A percentile compares a stretch with the other conserved stretches of the same genome.
These are phyloP conservation scores for Mycocentrospora acerina DNA, from an alignment of 2,329 filamentous ascomycete species.

Conservation along the genomic window DNA sequence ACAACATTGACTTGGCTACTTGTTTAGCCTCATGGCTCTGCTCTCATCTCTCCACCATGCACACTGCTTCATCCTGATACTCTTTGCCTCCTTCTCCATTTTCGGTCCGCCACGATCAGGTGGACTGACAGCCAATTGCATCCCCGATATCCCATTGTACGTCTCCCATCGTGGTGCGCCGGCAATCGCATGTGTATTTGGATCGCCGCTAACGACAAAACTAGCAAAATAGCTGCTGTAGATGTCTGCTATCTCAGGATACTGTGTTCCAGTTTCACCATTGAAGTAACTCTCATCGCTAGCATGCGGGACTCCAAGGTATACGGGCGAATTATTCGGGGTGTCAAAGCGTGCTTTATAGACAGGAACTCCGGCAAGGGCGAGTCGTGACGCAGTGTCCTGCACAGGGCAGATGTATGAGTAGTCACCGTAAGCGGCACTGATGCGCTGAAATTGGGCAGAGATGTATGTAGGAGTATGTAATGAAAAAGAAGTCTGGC, in stretches of 20 bases:
- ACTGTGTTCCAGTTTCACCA: conserved; percentile 26
- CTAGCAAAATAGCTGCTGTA: conserved; percentile 41
- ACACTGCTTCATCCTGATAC: conserved; percentile 33
- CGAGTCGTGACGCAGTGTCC: conserved; percentile 30
- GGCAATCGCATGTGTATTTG: conserved; percentile 28
- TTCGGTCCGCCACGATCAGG: conserved; percentile 20
- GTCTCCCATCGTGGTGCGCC: conserved; percentile 31
- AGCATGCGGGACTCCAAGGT: conserved; percentile 36
- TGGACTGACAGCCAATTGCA: conserved; percentile 26
- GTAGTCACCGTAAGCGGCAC: conserved; percentile 44
- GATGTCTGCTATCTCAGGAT: conserved; percentile 30
- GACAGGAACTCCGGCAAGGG: conserved; percentile 25
- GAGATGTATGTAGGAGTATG: conserved; percentile 43
- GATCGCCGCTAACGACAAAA: conserved; percentile 39
- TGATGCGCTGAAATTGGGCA: conserved; percentile 48
- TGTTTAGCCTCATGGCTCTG: conserved; percentile 33
- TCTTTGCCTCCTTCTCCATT: conserved; percentile 28
- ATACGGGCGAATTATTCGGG: conserved; percentile 27
- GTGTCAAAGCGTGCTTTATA: conserved; percentile 42
- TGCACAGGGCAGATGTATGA: conserved; percentile 40
- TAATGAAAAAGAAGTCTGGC: conserved; percentile 27
- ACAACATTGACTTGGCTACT: conserved; percentile 25
- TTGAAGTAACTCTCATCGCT: conserved; percentile 36
- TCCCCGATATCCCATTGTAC: conserved; percentile 19
- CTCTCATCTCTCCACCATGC: conserved; percentile 36